Base-by-base conservation (phyloP, 345 rosid species). In the Noccaea caerulescens region DNA sequence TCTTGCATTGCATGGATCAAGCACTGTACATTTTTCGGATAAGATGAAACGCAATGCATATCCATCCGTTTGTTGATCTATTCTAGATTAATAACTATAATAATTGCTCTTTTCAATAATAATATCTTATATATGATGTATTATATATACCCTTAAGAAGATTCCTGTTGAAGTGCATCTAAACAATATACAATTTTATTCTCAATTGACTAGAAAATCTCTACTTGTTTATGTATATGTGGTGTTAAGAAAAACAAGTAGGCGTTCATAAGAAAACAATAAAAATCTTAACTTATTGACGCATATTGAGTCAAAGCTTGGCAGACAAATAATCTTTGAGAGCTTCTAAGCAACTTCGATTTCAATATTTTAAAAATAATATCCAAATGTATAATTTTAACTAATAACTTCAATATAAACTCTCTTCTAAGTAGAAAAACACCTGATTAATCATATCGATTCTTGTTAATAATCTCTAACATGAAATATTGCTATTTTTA, bases 241-340 rank as follows among this genome's bases (percentile, higher is more conserved):
- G 4, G 30, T 27, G 30, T 27, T 27, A 41, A 38, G 23, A 25
- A 37, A 44, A 41, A 20, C n/a, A 66, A 66, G 62, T 51, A 34
- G 72, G 7, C 39, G 25, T 58, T 42, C 30, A 12, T 49, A 2
- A 9, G 3, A 57, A 38, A 33, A 33, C 27, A 57, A 49, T 65
- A 2, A 10, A 20, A 27, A 11, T 3, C 20, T 59, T 23, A 74
- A 67, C 68, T 51, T 74, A 67, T 74, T 74, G 78, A 74, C 78
- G 73, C 34, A 0, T 51, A 63, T 74, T 67, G 78, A 67, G 78
- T 74, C 73, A 74, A 74, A 67, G 49, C 56, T 52, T 67, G 56
- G 57, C 57, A 67, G 68, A 67, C 60, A 20, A 1, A 51, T 43
- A 60, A 43, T 20, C n/a, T 44, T 7, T 16, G 8, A 56, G 12